Evolutionary conservation across 2,329 filamentous ascomycete species (phyloP).

Genomic region (Beauveria scarabaeidicola): DNA sequence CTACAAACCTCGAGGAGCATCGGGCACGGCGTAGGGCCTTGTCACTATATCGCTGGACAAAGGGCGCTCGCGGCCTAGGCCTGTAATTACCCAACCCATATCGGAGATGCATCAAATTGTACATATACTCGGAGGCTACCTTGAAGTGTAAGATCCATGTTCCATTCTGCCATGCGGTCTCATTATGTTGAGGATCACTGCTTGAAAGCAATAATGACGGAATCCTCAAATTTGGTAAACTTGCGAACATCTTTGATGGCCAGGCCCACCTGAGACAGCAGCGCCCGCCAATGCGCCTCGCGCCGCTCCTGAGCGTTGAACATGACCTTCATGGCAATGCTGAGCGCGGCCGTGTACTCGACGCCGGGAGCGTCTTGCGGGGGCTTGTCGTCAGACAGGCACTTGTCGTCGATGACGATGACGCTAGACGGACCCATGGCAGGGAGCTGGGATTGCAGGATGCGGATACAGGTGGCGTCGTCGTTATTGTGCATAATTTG

Average conservation of each 20-base stretch:
- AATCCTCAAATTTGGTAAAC: constrained; percentile 17
- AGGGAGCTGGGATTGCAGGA: constrained; percentile 14
- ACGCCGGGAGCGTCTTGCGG: constrained; percentile 12
- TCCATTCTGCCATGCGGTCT: neutral
- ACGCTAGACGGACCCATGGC: constrained; percentile 17
- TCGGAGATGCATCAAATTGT: neutral
- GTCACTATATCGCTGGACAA: constrained; percentile 45
- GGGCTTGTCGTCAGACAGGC: constrained; percentile 15
- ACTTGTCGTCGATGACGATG: constrained; percentile 20
- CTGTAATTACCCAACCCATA: constrained; percentile 16
- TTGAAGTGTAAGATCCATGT: neutral
- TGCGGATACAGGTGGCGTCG: constrained; percentile 18
- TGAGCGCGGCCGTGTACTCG: constrained; percentile 17
- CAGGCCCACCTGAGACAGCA: constrained; percentile 16
- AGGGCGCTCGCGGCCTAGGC: constrained; percentile 26
- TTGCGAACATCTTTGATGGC: constrained; percentile 16
- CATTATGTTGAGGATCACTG: neutral
- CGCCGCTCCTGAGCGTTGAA: constrained; percentile 19
- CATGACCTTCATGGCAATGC: constrained; percentile 19
- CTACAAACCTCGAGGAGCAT: constrained; percentile 33
- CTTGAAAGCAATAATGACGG: constrained; percentile 16
- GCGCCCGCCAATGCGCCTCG: constrained; percentile 17
- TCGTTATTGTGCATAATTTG: constrained; percentile 22
- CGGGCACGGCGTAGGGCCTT: constrained; percentile 38
- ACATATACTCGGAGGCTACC: neutral